Conservation (phyloP, 371 early-diverging fungal species). For the Massospora cicadina region DNA sequence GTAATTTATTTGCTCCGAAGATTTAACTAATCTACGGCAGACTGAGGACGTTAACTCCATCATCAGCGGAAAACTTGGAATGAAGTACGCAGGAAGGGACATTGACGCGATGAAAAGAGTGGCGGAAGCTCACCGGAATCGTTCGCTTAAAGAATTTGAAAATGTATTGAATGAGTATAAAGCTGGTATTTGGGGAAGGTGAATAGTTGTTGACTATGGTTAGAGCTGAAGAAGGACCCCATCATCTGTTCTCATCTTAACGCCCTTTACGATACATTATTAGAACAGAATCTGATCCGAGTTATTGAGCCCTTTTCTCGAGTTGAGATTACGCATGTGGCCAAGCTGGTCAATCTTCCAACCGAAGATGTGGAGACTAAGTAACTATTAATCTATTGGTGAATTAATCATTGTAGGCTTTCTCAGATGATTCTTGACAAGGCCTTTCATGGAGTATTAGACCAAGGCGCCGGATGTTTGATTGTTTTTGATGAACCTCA, state of each 20-base stretch:
- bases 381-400: constrained; percentile 17
- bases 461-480: constrained; percentile 90
- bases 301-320: constrained; percentile 96
- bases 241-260: constrained; percentile 80
- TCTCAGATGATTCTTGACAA: constrained; percentile 98
- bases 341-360: constrained; percentile 78
- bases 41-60: constrained; percentile 77
- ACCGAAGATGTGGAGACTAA: constrained; percentile 83
- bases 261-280: constrained; percentile 85
- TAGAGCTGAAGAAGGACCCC: constrained; percentile 75
- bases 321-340: constrained; percentile 91
- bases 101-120: constrained; percentile 90
- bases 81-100: constrained; percentile 49
- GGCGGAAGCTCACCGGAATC: constrained; percentile 82
- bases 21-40: constrained; percentile 17
- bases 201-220: background rate
- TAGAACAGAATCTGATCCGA: constrained; percentile 92
- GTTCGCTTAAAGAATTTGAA: constrained; percentile 87
- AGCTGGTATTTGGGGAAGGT: constrained; percentile 26
- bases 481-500: constrained; percentile 82
- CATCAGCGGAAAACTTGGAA: constrained; percentile 62
- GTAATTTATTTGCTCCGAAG: constrained; percentile 20
- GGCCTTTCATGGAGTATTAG: constrained; percentile 86
- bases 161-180: constrained; percentile 66
- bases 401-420: constrained; percentile 24